Evolutionary conservation across 768 basidiomycete species (phyloP), one percentile per base, ranked within the genome.

Genomic region (Rhodotorula kratochvilovae): DNA sequence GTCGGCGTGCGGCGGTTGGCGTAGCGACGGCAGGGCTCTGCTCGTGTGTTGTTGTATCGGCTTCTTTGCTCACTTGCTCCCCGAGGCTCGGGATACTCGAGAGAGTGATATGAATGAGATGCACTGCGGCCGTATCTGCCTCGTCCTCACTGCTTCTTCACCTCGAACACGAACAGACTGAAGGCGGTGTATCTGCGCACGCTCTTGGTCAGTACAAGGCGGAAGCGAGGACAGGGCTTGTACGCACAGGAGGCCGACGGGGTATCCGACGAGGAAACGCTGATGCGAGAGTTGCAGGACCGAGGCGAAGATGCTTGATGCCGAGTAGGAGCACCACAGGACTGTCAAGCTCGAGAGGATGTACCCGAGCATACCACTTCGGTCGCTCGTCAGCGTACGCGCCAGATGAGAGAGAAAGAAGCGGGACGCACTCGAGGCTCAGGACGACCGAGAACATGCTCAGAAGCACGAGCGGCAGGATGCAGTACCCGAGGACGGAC

Each of bases 251-350:
- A 99, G 82, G 48, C 91, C 92, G 62, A 98, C 88, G 19, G 96
- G 96, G 81, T 99, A 99, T 74, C 94, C 96, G 51, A 99, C 93
- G 33, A 99, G 86, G 36, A 97, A 83, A 59, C 94, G 85, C 80
- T 99, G 96, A 74, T 94, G 90, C 16, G 91, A 92, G 91, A 99
- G 94, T 73, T 91, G 87, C 61, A 99, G 84, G 50, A 97, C 93
- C 5, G 91, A 89, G 16, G 95, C 92, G 77, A 99, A 98, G 66
- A 99, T 98, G 23, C 89, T 89, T 3, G 91, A 94, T 19, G 96
- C 95, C 12, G 94, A 87, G 78, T 95, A 92, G 46, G 96, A 96
- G 82, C 93, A 98, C 96, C 96, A 99, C 56, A 91, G 80, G 74
- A 99, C 91, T 4, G 90, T 91, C 48, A 95, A 74, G 23, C 86